Conservation (phyloP, 2,329 filamentous ascomycete species). For the Zalaria obscura region DNA sequence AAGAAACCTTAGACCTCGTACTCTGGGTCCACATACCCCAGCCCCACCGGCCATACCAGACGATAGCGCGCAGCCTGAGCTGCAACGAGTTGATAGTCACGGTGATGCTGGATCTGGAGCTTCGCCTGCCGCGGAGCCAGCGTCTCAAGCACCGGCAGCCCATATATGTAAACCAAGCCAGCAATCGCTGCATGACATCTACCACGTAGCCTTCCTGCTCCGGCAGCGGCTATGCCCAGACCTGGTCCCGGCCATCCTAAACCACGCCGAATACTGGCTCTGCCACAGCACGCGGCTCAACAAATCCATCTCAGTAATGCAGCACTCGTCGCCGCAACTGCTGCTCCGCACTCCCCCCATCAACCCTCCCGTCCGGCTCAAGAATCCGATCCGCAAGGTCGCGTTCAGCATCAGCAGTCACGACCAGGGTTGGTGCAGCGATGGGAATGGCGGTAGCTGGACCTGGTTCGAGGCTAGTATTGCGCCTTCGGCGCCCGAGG, state of each 20-base stretch:
- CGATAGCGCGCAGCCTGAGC: no score
- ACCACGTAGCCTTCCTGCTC: constrained; percentile 6
- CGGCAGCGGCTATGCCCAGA: constrained; percentile 6
- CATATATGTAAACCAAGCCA: no score
- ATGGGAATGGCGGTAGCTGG: constrained; percentile 1
- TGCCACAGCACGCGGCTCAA: neutral
- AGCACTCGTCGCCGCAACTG: neutral
- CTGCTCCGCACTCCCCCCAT: neutral
- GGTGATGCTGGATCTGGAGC: no score
- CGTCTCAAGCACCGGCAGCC: no score
- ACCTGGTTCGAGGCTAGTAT: constrained; percentile 6
- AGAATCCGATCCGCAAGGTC: constrained; percentile 3
- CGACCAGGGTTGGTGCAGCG: constrained; percentile 5
- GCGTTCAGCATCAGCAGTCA: constrained; percentile 4
- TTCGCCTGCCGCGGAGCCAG: no score
- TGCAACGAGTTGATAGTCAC: no score
- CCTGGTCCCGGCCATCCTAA: constrained; percentile 4
- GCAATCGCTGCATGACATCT: neutral
- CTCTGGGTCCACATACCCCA: no score
- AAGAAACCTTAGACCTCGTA: no score
- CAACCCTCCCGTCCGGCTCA: neutral
- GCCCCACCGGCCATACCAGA: no score
- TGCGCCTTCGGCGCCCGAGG: no score
- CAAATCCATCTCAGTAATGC: neutral
- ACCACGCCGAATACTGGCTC: constrained; percentile 1